These are phyloP conservation scores for Arxiozyma slooffiae DNA, from an alignment of 1,139 yeast genomes.

Conservation along the genomic window DNA sequence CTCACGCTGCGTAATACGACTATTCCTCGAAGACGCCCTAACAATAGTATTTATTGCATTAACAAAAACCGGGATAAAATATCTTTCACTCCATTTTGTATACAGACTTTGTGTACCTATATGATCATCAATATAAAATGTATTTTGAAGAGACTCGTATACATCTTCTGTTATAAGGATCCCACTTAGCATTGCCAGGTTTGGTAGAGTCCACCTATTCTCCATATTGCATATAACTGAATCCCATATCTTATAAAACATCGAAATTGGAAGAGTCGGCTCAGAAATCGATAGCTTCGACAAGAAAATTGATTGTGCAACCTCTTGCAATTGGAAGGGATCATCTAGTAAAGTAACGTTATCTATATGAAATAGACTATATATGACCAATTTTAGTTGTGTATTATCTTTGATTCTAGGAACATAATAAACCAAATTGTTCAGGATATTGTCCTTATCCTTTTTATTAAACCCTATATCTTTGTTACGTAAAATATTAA, in stretches of 20 bases:
- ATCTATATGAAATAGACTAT: constrained; percentile 12
- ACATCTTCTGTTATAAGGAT: constrained; percentile 14
- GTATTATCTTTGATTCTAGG: constrained; percentile 16
- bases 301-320: constrained; percentile 17
- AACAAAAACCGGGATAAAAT: constrained; percentile 21
- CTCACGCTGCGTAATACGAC: neutral
- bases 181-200: constrained; percentile 23
- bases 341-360: constrained; percentile 7
- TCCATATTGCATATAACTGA: constrained; percentile 8
- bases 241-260: constrained; percentile 22
- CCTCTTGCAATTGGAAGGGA: constrained; percentile 13
- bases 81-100: constrained; percentile 15
- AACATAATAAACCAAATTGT: constrained; percentile 23
- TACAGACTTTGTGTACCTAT: constrained; percentile 13
- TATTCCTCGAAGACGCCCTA: neutral
- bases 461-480: neutral
- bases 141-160: constrained; percentile 15
- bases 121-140: constrained; percentile 19
- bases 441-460: neutral
- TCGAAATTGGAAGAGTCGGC: constrained; percentile 17
- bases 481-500: neutral
- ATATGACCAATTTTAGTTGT: constrained; percentile 11
- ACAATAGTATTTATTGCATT: constrained; percentile 7
- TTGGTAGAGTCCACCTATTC: constrained; percentile 17
- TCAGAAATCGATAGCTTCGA: constrained; percentile 29